Evolutionary conservation across 805 yeast species (phyloP).

Genomic region (Kuraishia cidri): DNA sequence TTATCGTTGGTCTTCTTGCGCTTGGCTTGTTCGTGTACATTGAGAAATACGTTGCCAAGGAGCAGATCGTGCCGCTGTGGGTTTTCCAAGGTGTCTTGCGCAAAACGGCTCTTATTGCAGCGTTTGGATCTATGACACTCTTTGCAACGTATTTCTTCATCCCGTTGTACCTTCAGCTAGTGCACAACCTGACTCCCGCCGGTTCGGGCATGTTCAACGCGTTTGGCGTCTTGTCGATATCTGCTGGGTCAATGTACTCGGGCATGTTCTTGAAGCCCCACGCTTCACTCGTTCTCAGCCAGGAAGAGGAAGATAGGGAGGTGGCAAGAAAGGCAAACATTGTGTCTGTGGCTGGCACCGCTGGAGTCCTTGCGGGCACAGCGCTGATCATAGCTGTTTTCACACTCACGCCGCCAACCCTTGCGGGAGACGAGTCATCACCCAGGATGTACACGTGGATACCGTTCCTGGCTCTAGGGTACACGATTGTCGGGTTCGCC

Average conservation of each 20-base stretch:
- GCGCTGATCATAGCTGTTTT: neutral
- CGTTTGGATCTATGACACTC: constrained; percentile 26
- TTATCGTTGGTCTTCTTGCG: constrained; percentile 8
- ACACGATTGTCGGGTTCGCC: constrained; percentile 23
- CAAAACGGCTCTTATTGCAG: constrained; percentile 23
- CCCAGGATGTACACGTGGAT: constrained; percentile 17
- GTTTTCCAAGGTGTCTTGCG: constrained; percentile 29
- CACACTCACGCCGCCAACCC: neutral
- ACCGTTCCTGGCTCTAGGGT: constrained; percentile 16
- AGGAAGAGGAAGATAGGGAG: neutral
- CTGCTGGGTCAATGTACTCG: constrained; percentile 27
- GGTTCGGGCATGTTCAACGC: constrained; percentile 29
- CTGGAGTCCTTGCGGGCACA: neutral
- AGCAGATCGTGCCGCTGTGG: constrained; percentile 29
- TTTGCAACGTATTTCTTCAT: constrained; percentile 25
- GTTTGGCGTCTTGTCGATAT: constrained; percentile 27
- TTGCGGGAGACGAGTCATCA: constrained; percentile 7
- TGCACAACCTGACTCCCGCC: constrained; percentile 27
- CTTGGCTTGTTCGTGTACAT: constrained; percentile 16
- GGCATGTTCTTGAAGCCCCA: constrained; percentile 22
- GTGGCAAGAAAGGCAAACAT: neutral
- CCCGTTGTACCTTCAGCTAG: constrained; percentile 34
- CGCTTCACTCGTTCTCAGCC: neutral
- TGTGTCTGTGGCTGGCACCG: constrained; percentile 1
- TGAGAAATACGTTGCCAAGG: constrained; percentile 24